phyloP scores from a whole-genome alignment of 495 filamentous ascomycete genomes.

The Hypomontagnella monticulosa region DNA sequence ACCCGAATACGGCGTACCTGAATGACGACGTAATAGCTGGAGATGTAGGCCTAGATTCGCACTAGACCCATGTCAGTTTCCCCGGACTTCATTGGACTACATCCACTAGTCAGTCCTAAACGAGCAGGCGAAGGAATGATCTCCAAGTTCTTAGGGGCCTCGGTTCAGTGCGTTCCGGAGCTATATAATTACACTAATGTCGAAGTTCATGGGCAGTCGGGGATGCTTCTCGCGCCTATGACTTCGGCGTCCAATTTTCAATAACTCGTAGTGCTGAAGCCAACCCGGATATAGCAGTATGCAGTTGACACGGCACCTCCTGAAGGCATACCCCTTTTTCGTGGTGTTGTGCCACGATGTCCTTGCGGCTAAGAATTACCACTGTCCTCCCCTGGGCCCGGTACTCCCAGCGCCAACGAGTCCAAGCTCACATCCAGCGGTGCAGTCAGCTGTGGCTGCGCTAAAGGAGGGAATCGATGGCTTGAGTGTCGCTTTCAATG shows the following conservation, averaged over 20 bases:
- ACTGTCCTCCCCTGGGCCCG: conserved; percentile 28
- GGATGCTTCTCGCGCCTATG: no score
- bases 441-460: conserved; percentile 10
- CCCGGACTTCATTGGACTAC: no score
- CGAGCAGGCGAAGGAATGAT: no score
- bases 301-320: not conserved
- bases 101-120: no score
- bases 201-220: no score
- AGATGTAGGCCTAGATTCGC: no score
- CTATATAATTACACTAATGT: no score
- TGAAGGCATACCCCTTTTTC: not conserved
- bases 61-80: no score
- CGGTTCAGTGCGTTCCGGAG: no score
- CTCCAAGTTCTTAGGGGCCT: no score
- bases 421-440: conserved; percentile 16
- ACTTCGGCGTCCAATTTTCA: not conserved
- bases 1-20: no score
- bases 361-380: conserved; percentile 14
- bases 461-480: not conserved
- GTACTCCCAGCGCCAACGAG: conserved; percentile 27
- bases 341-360: conserved; percentile 1
- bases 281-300: not conserved
- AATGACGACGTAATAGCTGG: no score
- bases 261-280: not conserved
- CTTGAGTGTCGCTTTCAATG: conserved; percentile 8